Base-by-base conservation (phyloP, 192 early-diverging fungal species). In the Coemansia sp. region DNA sequence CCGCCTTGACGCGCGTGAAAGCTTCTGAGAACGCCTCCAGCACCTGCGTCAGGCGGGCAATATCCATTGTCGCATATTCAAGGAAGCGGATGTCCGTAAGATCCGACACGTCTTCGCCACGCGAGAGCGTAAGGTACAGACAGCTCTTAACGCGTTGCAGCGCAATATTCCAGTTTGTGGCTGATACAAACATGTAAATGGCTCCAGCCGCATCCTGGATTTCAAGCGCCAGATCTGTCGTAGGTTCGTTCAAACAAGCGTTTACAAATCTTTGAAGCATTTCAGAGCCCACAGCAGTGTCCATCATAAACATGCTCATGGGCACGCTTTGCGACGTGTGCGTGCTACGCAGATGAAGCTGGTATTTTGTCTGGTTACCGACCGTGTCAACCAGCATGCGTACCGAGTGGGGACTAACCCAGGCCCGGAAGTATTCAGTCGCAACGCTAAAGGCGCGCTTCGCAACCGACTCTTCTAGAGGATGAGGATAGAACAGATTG, bases 81-180 rank as follows among this genome's bases (percentile, higher is more conserved):
- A 98, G 70, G 60, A 95, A 85, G 29, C 93, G 85, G 59, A 98
- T 75, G 67, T 98, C 96, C 2, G 94, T 85, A 11, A 88, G 85
- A 50, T 91, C 89, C 1, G 86, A 85, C 51, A 85, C 82, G 55
- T 92, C 90, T 52, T 92, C 86, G 58, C 82, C 78, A 25, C 85
- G 87, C 33, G 85, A 86, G 6, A 88, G 84, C 3, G 88, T 75
- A 56, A 87, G 84, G 17, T 85, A 78, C 42, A 91, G 85, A 54
- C 88, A 78, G 53, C 82, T 86, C 65, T 87, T 90, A 29, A 89
- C 87, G 58, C 88, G 88, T 29, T 87, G 75, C 78, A 90, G 90
- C 6, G 94, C 86, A 5, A 92, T 84, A 55, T 78, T 76, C 95
- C 95, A 98, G 82, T 96, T 98, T 23, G 90, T 87, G 21, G 93